phyloP scores from a whole-genome alignment of 805 yeast genomes.

The Saccharomyces paradoxus region DNA sequence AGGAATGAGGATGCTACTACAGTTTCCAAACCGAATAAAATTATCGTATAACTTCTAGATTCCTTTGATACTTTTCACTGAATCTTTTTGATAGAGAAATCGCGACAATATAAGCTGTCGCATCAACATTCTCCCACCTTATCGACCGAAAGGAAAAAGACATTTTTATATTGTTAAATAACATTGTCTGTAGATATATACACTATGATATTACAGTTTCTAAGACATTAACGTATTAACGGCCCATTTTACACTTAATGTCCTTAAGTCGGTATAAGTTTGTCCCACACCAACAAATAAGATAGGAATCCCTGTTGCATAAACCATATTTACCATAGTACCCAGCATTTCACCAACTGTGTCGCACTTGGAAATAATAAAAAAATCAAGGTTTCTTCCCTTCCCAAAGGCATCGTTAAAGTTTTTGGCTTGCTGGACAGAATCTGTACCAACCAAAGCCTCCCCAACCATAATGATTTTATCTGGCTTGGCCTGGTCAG shows the following conservation, averaged over 20 bases:
- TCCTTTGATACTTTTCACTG: background rate
- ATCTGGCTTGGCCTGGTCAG: constrained; percentile 91
- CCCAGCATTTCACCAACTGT: constrained; percentile 97
- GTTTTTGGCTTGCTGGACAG: constrained; percentile 89
- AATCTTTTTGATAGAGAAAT: background rate
- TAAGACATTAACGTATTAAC: constrained; percentile 73
- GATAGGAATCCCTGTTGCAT: constrained; percentile 91
- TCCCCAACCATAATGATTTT: constrained; percentile 98
- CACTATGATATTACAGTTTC: constrained; percentile 1
- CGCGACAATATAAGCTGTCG: background rate
- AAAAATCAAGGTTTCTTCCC: constrained; percentile 72
- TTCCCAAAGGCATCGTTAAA: constrained; percentile 91
- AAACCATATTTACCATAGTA: constrained; percentile 94
- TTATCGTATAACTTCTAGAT: background rate
- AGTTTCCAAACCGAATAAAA: background rate
- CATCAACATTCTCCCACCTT: background rate
- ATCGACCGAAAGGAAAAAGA: background rate
- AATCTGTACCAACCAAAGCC: constrained; percentile 94
- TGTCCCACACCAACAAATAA: constrained; percentile 95
- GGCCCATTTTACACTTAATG: constrained; percentile 86
- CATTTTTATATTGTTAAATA: background rate
- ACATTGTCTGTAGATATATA: background rate
- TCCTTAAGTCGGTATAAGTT: constrained; percentile 87
- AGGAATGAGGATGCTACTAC: background rate
- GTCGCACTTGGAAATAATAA: constrained; percentile 89